A percentile compares a stretch with the other conserved stretches of the same genome.
These are phyloP conservation scores for Exophiala aquamarina DNA, from an alignment of 2,329 filamentous ascomycete genomes.

Conservation along the genomic window DNA sequence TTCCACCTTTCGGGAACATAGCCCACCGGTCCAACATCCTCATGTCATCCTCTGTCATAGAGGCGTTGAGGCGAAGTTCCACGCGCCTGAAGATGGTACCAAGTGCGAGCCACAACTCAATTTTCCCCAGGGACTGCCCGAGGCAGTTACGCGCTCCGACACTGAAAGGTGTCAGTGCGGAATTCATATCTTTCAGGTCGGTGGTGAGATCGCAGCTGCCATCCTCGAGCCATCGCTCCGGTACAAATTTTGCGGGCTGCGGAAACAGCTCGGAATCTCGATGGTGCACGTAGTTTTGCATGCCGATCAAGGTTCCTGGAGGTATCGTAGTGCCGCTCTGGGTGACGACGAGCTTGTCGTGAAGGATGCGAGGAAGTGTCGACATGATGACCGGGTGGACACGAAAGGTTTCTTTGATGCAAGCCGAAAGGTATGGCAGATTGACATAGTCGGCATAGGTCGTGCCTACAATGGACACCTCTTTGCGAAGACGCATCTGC, in stretches of 20 bases:
- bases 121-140: no score
- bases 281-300: constrained; percentile 24
- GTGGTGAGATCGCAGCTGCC: constrained; percentile 20
- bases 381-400: constrained; percentile 27
- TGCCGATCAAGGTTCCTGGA: constrained; percentile 19
- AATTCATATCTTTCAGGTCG: constrained; percentile 7
- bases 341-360: constrained; percentile 18
- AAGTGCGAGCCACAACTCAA: no score
- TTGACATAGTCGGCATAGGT: constrained; percentile 2
- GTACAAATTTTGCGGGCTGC: constrained; percentile 22
- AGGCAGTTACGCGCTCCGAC: no score
- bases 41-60: no score
- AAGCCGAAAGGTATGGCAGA: constrained; percentile 24
- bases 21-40: no score
- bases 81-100: no score
- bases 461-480: not conserved
- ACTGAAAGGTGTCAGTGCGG: constrained; percentile 14
- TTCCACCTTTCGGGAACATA: no score
- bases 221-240: constrained; percentile 31
- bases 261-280: constrained; percentile 22
- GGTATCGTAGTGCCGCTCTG: constrained; percentile 21
- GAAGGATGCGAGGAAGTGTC: constrained; percentile 21
- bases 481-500: constrained; percentile 9
- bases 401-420: constrained; percentile 27
- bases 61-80: no score